A percentile compares a stretch with the other conserved stretches of the same genome.
Conservation (phyloP, 805 yeast genomes). For the Hanseniaspora vineae region DNA sequence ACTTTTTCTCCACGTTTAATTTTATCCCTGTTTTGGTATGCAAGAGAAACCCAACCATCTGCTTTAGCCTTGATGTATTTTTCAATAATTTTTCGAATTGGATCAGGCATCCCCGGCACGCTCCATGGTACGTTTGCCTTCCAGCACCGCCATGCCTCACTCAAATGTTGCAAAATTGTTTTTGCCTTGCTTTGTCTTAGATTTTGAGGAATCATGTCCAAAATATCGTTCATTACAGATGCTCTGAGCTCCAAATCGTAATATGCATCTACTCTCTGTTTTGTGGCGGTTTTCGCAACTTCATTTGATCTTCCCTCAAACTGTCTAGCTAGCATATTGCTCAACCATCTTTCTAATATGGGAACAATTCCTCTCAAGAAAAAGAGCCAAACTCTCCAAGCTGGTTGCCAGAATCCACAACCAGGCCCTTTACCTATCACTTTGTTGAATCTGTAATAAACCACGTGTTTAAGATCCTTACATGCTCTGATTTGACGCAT, state of each 20-base stretch:
- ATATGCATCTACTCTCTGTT: slow-evolving; percentile 90
- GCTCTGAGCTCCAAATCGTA: slow-evolving; percentile 89
- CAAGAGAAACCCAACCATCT: slow-evolving; percentile 90
- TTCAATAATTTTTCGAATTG: slow-evolving; percentile 73
- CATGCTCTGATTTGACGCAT: slow-evolving; percentile 97
- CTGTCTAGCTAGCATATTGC: slow-evolving; percentile 80
- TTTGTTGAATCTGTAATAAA: slow-evolving; percentile 71
- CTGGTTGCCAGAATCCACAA: slow-evolving; percentile 98
- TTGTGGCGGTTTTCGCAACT: slow-evolving; percentile 85
- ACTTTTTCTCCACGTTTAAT: slow-evolving; percentile 82
- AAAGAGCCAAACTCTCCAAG: slow-evolving; percentile 94
- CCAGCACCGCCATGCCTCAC: slow-evolving; percentile 99
- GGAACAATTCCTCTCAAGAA: slow-evolving; percentile 90
- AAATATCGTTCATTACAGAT: slow-evolving; percentile 86
- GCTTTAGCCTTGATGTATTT: slow-evolving; percentile 91
- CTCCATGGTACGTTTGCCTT: slow-evolving; percentile 97
- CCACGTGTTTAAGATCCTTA: slow-evolving; percentile 86
- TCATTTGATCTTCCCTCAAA: slow-evolving; percentile 94
- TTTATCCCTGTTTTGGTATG: slow-evolving; percentile 84
- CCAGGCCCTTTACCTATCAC: slow-evolving; percentile 97
- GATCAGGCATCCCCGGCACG: slow-evolving; percentile 91
- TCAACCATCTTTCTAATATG: slow-evolving; percentile 85
- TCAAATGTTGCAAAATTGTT: slow-evolving; percentile 79
- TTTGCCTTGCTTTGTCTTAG: slow-evolving; percentile 76
- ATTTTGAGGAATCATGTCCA: slow-evolving; percentile 96